These are phyloP conservation scores for Serendipita sp. DNA, from an alignment of 768 basidiomycete genomes.

Conservation along the genomic window DNA sequence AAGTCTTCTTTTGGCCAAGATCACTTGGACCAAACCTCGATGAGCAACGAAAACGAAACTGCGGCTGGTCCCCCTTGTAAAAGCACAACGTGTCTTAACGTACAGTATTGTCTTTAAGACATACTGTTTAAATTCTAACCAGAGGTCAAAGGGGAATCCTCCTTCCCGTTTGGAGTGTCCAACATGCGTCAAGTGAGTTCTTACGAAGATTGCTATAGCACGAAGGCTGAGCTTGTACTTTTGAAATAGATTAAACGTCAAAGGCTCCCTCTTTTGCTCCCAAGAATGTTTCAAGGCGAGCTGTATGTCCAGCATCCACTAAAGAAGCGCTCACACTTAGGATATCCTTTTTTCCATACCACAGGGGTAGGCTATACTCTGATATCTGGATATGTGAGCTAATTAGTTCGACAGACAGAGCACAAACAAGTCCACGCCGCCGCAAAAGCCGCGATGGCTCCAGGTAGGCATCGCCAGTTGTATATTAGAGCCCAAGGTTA, in stretches of 20 bases:
- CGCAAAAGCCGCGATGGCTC: constrained; percentile 20
- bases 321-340: neutral
- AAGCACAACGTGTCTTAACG: neutral
- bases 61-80: constrained; percentile 4
- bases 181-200: constrained; percentile 72
- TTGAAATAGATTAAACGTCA: constrained; percentile 49
- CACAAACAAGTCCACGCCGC: constrained; percentile 61
- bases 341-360: neutral
- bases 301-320: constrained; percentile 40
- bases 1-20: neutral
- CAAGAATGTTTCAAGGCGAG: constrained; percentile 93
- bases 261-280: constrained; percentile 78
- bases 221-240: neutral
- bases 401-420: constrained; percentile 38
- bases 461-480: constrained; percentile 13
- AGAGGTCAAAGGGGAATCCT: constrained; percentile 44
- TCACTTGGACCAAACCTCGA: constrained; percentile 4
- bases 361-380: constrained; percentile 17
- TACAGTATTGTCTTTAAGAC: neutral
- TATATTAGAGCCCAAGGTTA: neutral
- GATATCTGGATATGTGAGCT: neutral
- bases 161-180: constrained; percentile 82
- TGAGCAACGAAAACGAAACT: constrained; percentile 2
- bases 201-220: constrained; percentile 8
- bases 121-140: neutral